Base-by-base conservation (phyloP, 164 flowering plant genomes). In the Kingdonia uniflora region DNA sequence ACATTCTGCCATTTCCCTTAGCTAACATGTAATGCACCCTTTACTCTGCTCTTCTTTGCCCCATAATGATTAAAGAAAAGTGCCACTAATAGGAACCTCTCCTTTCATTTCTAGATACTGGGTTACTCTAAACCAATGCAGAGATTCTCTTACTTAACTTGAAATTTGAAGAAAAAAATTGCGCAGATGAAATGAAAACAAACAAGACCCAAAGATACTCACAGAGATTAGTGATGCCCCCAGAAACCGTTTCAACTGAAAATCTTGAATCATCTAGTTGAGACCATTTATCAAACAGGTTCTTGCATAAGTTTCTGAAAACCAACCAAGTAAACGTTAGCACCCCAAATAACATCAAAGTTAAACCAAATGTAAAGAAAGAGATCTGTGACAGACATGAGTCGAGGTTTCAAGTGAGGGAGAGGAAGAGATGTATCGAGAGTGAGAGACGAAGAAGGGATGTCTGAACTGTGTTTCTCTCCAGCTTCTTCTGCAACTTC, bases 141-240 rank as follows among this genome's bases (percentile, higher is more conserved):
- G 8, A 29, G 8, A 29, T 4, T 3, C 35, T 29, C 24, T 14
- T 1, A 6, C 15, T n/a, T n/a, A n/a, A n/a, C n/a, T n/a, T n/a
- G n/a, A n/a, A n/a, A n/a, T n/a, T n/a, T n/a, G n/a, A n/a, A n/a
- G n/a, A n/a, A n/a, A n/a, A n/a, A n/a, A n/a, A n/a, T n/a, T n/a
- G n/a, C n/a, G n/a, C n/a, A n/a, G n/a, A n/a, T n/a, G n/a, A n/a
- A n/a, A n/a, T n/a, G n/a, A n/a, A n/a, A n/a, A n/a, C n/a, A n/a
- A n/a, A n/a, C n/a, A n/a, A n/a, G n/a, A n/a, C 21, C 15, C 1
- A 13, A 39, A 14, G 17, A 41, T 12, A 68, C 98, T 69, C 62
- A 92, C 99, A 54, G 10, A 82, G 71, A 75, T 92, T 92, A 21
- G 99, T 92, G 55, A 92, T 86, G 67, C 99, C 99, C 39, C 99